These are phyloP conservation scores for Fusarium abutilonis DNA, from an alignment of 2,329 filamentous ascomycete species.

Conservation along the genomic window DNA sequence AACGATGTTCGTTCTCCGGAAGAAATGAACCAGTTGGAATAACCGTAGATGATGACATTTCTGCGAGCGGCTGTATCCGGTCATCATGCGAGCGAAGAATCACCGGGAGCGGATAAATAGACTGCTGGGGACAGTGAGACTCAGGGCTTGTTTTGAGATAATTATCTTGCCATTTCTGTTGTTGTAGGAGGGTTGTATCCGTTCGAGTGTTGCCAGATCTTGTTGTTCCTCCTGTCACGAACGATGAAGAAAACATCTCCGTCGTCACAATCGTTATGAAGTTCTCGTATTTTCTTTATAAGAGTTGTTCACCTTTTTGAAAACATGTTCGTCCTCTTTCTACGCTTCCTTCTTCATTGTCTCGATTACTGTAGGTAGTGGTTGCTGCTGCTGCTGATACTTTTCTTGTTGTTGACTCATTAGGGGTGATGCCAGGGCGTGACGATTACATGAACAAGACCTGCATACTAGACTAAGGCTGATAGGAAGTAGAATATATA, in stretches of 20 bases:
- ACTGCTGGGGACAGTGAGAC: background rate
- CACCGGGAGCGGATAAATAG: background rate
- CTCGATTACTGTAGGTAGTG: too few relatives aligned
- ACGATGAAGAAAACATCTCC: constrained; percentile 16
- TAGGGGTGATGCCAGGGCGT: too few relatives aligned
- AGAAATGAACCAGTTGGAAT: too few relatives aligned
- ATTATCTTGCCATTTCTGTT: constrained; percentile 9
- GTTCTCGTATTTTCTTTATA: constrained; percentile 7
- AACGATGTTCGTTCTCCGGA: too few relatives aligned
- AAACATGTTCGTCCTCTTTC: constrained; percentile 4
- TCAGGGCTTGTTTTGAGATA: background rate
- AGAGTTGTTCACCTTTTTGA: constrained; percentile 1
- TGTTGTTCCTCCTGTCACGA: constrained; percentile 13
- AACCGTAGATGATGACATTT: too few relatives aligned
- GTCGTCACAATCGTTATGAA: constrained; percentile 11
- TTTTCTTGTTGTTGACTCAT: too few relatives aligned
- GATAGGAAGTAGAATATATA: too few relatives aligned
- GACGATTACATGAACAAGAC: too few relatives aligned
- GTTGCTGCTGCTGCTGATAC: too few relatives aligned
- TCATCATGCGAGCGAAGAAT: background rate
- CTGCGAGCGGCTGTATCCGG: too few relatives aligned
- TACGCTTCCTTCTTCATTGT: constrained; percentile 1
- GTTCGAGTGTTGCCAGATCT: constrained; percentile 19
- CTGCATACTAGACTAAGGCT: too few relatives aligned
- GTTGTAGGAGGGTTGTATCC: constrained; percentile 8